A percentile compares a stretch with the other conserved stretches of the same genome.
Evolutionary conservation across 768 basidiomycete genomes (phyloP).

Genomic region (Termitomyces sp.): DNA sequence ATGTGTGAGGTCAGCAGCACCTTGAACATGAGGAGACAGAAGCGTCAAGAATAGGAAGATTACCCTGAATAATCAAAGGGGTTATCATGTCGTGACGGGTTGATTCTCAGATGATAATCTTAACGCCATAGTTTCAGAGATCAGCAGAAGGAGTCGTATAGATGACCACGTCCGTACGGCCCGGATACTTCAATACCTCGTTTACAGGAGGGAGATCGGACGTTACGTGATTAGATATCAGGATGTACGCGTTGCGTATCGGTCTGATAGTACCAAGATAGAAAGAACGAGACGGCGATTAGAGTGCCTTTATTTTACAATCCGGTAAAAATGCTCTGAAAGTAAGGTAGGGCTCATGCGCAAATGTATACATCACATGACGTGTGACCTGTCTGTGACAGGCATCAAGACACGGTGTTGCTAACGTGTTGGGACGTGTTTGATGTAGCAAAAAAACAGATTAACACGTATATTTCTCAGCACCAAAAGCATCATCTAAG

Average conservation of each 20-base stretch:
- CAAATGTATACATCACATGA: no score
- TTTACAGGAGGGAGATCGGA: no score
- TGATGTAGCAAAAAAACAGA: no score
- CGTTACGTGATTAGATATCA: no score
- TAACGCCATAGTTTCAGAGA: background rate
- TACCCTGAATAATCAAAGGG: background rate
- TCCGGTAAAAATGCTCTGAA: background rate
- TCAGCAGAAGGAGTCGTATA: background rate
- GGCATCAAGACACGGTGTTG: no score
- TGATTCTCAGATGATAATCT: background rate
- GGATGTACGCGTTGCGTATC: background rate
- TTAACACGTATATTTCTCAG: no score
- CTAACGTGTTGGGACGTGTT: no score
- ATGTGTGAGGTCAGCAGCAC: background rate
- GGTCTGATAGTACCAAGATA: background rate
- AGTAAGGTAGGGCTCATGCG: no score
- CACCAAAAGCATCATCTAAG: no score
- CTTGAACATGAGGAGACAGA: background rate
- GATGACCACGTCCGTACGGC: background rate
- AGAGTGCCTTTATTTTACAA: background rate
- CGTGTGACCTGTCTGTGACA: no score
- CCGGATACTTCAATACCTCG: background rate
- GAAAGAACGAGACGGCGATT: no score
- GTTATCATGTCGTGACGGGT: background rate
- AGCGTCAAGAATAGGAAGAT: background rate